Conservation (phyloP, 1,284 basidiomycete genomes). For the Exsudoporus floridanus region DNA sequence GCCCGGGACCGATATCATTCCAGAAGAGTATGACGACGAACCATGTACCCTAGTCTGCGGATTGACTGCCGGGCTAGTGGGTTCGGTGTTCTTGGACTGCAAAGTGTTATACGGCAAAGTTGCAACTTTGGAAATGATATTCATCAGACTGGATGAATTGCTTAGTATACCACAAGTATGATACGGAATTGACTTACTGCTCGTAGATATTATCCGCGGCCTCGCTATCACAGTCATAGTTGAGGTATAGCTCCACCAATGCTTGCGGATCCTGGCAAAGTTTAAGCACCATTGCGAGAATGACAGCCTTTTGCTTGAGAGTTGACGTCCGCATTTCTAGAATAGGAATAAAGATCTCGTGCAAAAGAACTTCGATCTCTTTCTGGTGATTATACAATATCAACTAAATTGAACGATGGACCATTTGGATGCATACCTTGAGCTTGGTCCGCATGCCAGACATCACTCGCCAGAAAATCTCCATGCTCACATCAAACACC, state of each 20-base stretch:
- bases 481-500: slow-evolving; percentile 97
- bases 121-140: slow-evolving; percentile 89
- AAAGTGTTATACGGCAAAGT: slow-evolving; percentile 63
- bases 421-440: slow-evolving; percentile 56
- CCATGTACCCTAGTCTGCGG: slow-evolving; percentile 53
- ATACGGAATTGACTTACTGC: slow-evolving; percentile 49
- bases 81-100: slow-evolving; percentile 53
- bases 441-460: slow-evolving; percentile 93
- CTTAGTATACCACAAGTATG: slow-evolving; percentile 5
- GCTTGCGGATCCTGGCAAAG: slow-evolving; percentile 95
- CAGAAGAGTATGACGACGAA: slow-evolving; percentile 58
- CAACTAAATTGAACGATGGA: not conserved
- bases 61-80: slow-evolving; percentile 56
- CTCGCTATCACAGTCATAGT: slow-evolving; percentile 95
- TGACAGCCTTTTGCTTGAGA: slow-evolving; percentile 89
- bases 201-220: slow-evolving; percentile 96
- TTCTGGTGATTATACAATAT: slow-evolving; percentile 55
- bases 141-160: slow-evolving; percentile 71
- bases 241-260: slow-evolving; percentile 94
- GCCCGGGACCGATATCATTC: slow-evolving; percentile 66
- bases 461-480: slow-evolving; percentile 97
- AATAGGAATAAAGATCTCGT: slow-evolving; percentile 99
- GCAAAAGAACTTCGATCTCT: slow-evolving; percentile 98
- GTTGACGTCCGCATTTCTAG: slow-evolving; percentile 98
- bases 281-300: slow-evolving; percentile 82